Conservation (phyloP, 78 protist genomes). For the Dictyostelium purpureum region DNA sequence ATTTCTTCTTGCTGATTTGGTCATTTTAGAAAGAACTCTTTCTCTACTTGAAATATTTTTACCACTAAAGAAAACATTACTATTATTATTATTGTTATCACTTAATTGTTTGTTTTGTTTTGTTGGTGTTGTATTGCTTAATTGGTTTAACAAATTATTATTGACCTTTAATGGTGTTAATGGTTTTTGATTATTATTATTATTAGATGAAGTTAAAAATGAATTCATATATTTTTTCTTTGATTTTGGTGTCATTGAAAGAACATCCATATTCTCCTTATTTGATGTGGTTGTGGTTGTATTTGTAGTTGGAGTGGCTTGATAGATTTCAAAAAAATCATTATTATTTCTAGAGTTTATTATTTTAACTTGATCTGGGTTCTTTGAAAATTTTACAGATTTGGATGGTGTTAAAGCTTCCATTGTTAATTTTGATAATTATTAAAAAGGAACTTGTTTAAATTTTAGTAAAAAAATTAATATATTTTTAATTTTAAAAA, state of each 20-base stretch:
- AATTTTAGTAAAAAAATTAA: too few relatives aligned
- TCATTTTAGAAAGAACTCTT: not conserved
- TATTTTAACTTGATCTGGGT: not conserved
- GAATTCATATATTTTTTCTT: not conserved
- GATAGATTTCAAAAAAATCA: too few relatives aligned
- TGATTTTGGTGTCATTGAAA: not conserved
- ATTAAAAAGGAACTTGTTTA: too few relatives aligned
- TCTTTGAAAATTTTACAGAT: not conserved
- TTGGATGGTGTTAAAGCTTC: not conserved
- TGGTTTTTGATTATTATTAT: not conserved
- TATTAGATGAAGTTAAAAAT: not conserved
- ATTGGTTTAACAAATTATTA: not conserved
- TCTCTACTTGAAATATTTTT: not conserved
- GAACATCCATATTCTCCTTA: not conserved
- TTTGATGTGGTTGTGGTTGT: too few relatives aligned
- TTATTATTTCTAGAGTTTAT: not conserved
- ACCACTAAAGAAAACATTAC: not conserved
- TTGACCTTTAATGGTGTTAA: not conserved
- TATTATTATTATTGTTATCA: not conserved
- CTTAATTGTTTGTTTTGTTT: not conserved
- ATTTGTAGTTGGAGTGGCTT: too few relatives aligned
- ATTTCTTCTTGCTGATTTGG: not conserved
- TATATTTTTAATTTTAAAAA: too few relatives aligned
- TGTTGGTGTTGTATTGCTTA: not conserved
- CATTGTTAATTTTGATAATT: too few relatives aligned